These are phyloP conservation scores for Botrytis porri DNA, from an alignment of 2,329 filamentous ascomycete genomes.

Conservation along the genomic window DNA sequence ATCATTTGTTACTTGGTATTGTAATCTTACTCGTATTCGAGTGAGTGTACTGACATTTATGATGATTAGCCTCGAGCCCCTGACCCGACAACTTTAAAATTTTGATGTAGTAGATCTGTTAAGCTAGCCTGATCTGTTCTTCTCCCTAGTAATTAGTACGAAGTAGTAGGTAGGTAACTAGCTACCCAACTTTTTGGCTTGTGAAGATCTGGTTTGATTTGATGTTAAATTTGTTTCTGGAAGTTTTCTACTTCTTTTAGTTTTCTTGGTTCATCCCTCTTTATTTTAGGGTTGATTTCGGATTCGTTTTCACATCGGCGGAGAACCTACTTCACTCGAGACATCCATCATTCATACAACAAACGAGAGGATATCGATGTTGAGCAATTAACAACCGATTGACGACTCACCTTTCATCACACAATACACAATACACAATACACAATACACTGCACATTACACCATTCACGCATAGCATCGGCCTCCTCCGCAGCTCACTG, in stretches of 20 bases:
- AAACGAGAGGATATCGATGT: neutral
- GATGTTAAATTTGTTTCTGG: neutral
- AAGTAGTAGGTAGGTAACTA: neutral
- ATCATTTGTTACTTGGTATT: too few relatives aligned
- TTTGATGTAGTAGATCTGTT: neutral
- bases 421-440: neutral
- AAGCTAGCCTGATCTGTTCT: neutral
- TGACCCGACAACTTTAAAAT: neutral
- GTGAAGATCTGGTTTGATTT: neutral
- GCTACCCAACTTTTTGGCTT: neutral
- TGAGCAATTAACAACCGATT: neutral
- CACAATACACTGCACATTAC: neutral
- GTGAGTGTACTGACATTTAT: neutral
- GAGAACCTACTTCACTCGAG: neutral
- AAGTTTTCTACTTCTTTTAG: neutral
- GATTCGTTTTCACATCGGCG: neutral
- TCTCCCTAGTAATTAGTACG: neutral
- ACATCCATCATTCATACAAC: neutral
- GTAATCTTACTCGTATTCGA: too few relatives aligned
- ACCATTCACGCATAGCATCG: neutral
- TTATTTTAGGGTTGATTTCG: neutral
- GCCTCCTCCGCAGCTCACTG: neutral
- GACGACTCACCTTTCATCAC: neutral
- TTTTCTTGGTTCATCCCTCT: neutral
- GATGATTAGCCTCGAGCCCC: neutral